Evolutionary conservation across 768 basidiomycete genomes (phyloP), one percentile per base, ranked within the genome.

Genomic region (Porphyrellus cyaneotinctus): DNA sequence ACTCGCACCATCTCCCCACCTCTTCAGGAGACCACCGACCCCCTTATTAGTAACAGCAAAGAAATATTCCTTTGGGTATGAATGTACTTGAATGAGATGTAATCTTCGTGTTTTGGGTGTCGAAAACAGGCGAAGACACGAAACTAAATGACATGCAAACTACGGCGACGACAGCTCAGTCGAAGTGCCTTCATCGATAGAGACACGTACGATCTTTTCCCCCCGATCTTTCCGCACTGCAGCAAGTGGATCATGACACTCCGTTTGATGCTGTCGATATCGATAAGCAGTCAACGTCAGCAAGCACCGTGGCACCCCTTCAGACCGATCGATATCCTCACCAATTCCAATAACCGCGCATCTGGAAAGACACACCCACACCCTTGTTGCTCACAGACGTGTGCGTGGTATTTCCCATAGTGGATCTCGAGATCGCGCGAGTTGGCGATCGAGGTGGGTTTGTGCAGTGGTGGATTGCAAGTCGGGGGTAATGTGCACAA

Each of bases 21-120:
- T 80, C 65, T 82, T 80, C 50, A 92, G 67, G 17, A 93, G 71
- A 4, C 86, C 88, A 13, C 90, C 91, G 13, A 93, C 82, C 20
- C 93, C 93, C 65, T 89, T 92, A 70, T 94, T 94, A 15, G 90
- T 93, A 18, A 95, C 86, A 18, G 88, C 82, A 66, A 95, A 95
- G 70, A 91, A 95, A 68, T 87, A 95, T 63, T 93, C 82, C 64
- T 90, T 90, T 6, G 92, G 91, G 64, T 87, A 95, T 46, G 78
- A 81, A 61, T 95, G 93, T 14, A 76, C 81, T 60, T 85, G 78
- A 42, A 95, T 89, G 47, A 95, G 78, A 72, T 95, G 93, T 39
- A 88, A 74, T 22, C 93, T 74, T 17, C 93, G 78, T 15, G 80
- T 71, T 68, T 88, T 91, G 1, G 92, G 93, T 1, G 81, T 85